Base-by-base conservation (phyloP, 139 green algal species). In the Coelastrella sp. region DNA sequence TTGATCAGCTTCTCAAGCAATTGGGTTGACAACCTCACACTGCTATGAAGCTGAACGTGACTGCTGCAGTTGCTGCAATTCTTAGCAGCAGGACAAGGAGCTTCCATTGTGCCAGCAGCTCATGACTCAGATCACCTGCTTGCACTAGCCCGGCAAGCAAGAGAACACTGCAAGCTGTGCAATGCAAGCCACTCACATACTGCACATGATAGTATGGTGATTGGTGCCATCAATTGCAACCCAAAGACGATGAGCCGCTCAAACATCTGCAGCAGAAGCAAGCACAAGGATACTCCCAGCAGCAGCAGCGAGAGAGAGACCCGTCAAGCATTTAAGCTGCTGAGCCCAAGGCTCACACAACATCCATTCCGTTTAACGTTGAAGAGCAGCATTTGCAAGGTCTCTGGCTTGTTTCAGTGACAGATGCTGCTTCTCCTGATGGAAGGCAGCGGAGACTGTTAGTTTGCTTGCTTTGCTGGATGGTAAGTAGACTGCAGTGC, bases 201-300 rank as follows among this genome's bases (percentile, higher is more conserved):
- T 56, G 59, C 79, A 70, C 79, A 85, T n/a, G 25, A 68, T 22
- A 88, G 7, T 7, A 91, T 22, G 1, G 68, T 89, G 3, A 88
- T 17, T 24, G 88, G 88, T 49, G 68, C 65, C 49, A 91, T 78
- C 10, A 89, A 56, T 81, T 91, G 88, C 57, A 91, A 68, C 4
- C 88, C 27, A 8, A 88, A 88, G 20, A 91, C 81, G 17, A 91
- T 91, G 7, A 91, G 81, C 8, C 88, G 80, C 59, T 88, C 81
- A 20, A 91, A 88, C 81, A 91, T 88, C 88, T 91, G 87, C 76
- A 86, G 22, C 60, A 87, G 9, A 22, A 59, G 75, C 73, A 80
- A 49, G 73, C 73, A 80, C 10, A 14, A 82, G 75, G 17, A 73
- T 15, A 4, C 65, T 73, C 15, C 65, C 35, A 79, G 66, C 66